Evolutionary conservation across 2,329 filamentous ascomycete genomes (phyloP), one percentile per base, ranked within the genome.

Genomic region (Clarireedia homoeocarpa): DNA sequence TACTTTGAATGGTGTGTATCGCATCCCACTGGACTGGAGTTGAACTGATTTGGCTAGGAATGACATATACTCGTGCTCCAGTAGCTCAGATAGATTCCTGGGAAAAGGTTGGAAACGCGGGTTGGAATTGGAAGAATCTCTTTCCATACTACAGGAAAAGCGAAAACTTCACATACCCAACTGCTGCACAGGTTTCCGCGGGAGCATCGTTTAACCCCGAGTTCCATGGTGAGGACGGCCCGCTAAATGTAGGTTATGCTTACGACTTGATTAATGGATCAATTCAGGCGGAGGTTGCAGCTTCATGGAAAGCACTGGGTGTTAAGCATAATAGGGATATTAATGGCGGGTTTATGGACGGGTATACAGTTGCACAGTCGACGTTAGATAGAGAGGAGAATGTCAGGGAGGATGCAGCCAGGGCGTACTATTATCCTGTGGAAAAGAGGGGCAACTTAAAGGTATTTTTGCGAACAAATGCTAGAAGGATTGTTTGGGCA

Each of bases 51-150:
- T 71, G 46, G 67, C 65, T 52, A 60, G 70, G 42, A 67, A 70
- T 61, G 62, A 62, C 57, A 34, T 62, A 57, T 51, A 48, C 59
- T 5, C 55, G 59, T 30, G 61, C 59, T n/a, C 46, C 58, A 30
- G 56, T 57, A 15, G 24, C 38, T 70, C 17, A 63, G 70, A 78
- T 50, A 67, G 71, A 56, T 77, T 74, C 76, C 20, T 77, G 75
- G 74, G 66, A 66, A 30, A 61, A 59, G 1, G 56, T 76, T n/a
- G 74, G 74, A 0, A 75, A 75, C 40, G 58, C 65, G 1, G 73
- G 72, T 10, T 77, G 73, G 74, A 67, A 66, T n/a, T 73, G 70
- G 63, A 61, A 71, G 17, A 63, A 63, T n/a, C 63, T 77, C n/a
- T 63, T 70, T 2, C 73, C 71, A 2, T 77, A 76, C 53, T 71